These are phyloP conservation scores for Prunus fruticosa DNA, from an alignment of 306 rosid species.

Conservation along the genomic window DNA sequence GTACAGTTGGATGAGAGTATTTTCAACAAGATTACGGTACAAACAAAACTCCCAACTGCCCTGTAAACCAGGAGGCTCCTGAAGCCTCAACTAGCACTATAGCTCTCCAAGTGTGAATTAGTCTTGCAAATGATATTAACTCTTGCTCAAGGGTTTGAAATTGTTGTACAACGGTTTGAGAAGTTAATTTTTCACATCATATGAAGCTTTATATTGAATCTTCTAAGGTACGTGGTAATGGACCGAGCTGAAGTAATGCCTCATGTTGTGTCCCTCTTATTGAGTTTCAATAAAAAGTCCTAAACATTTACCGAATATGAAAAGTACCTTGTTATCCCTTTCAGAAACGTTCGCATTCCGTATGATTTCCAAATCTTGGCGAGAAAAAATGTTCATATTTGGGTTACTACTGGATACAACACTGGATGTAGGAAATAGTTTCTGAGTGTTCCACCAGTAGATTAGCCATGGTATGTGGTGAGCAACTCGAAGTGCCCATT, in stretches of 20 bases:
- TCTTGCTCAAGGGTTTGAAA: conserved; percentile 3
- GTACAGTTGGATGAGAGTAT: too few relatives aligned
- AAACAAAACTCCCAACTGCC: neutral
- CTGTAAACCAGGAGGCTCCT: neutral
- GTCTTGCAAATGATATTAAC: neutral
- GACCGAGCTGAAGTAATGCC: neutral
- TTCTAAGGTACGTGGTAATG: too few relatives aligned
- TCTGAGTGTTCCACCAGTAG: conserved; percentile 58
- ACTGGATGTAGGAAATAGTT: conserved; percentile 46
- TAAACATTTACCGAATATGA: neutral
- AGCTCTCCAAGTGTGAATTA: neutral
- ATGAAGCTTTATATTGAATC: neutral
- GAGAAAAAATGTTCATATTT: conserved; percentile 24
- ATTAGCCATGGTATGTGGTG: conserved; percentile 50
- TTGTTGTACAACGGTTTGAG: neutral
- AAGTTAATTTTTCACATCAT: neutral
- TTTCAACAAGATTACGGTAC: neutral
- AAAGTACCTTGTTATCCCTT: conserved; percentile 25
- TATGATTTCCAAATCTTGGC: conserved; percentile 33
- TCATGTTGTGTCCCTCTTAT: neutral
- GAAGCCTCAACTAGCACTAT: neutral
- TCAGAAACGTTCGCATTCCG: neutral
- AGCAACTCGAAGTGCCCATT: conserved; percentile 50
- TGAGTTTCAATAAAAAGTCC: neutral
- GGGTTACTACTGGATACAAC: conserved; percentile 9